Base-by-base conservation (phyloP, 2,329 filamentous ascomycete genomes). In the Grosmannia huntii region DNA sequence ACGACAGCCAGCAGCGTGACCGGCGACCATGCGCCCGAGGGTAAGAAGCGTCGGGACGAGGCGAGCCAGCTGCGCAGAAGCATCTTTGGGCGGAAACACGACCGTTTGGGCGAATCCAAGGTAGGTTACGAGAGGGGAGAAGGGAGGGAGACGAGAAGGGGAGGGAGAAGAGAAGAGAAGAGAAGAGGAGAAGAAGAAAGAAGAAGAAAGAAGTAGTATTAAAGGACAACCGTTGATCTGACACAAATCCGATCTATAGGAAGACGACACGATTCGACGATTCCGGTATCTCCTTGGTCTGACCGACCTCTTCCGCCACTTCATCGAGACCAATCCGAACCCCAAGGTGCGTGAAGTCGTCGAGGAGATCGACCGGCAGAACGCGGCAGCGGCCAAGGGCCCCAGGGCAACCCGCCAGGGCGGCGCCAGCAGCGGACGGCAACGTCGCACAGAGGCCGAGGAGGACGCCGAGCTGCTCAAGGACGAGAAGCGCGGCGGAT, bases 291-390 rank as follows among this genome's bases (percentile, higher is more conserved):
- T 99, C 1, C 81, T 99, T 16, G 95, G 95, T 28, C 78, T 99
- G 56, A 99, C 94, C 19, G 94, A 99, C 68, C 79, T 99, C 23
- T 99, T 99, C 76, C 90, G 95, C 63, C 94, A 99, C 73, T 99
- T 99, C 72, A 99, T 99, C 73, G 91, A 97, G 69, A 90, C 90
- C 10, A 99, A 96, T 68, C 92, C 91, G 5, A 91, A 99, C 68
- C 92, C 94, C 19, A 89, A 89, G 66, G 94, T 97, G 67, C 89
- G 92, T 66, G 89, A 95, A 60, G 90, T 96, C 65, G 94, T 97
- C 80, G 81, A 82, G 55, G 89, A 96, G 72, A 96, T 97, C 67
- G 94, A 99, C 72, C 86, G 89, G 53, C 91, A 96, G 69, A 95
- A 97, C 69, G 85, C 81, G 14, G 89, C 90, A 64, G 81, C 83